Evolutionary conservation across 1,284 basidiomycete species (phyloP), one percentile per base, ranked within the genome.

Genomic region (Prillingera fragicola): DNA sequence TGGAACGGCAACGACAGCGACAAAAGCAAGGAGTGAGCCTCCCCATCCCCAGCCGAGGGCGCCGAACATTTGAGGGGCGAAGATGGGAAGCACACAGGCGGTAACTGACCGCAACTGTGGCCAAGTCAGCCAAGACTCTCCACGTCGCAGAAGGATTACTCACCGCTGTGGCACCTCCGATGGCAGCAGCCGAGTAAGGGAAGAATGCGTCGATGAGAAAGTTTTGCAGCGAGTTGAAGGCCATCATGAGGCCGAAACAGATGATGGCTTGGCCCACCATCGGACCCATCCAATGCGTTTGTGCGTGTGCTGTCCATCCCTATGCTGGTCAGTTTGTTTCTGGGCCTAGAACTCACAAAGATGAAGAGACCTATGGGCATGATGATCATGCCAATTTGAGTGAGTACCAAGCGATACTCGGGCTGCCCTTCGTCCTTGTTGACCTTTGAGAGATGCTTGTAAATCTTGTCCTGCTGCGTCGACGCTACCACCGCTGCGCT

Each of bases 41-140:
- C 73, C 73, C 63, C 67, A 71, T 1, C 73, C 74, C 62, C 73
- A 76, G 3, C 70, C 73, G 6, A 75, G 55, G n/a, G 47, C 59
- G n/a, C 54, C 46, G 43, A 73, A 75, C 60, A 76, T 60, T 25
- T 68, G 56, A 1, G 68, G 59, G 0, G 60, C 56, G 43, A 73
- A 74, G 22, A 74, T 60, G 10, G 75, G 75, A 15, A 76, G 61
- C 7, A 70, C 52, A 22, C 69, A 70, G 2, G 72, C 74, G 1
- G 69, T 38, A 13, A 73, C 40, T 3, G 63, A 67, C 2, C 75
- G 63, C 1, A 53, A 21, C 57, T 66, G 52, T 15, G 39, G 26
- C 10, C 18, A 2, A 3, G 31, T 45, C 43, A 45, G 43, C 12
- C 15, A 34, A 15, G 19, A 24, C 14, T 31, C 9, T 27, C 12